Evolutionary conservation across 352 stramenopile genomes (phyloP).

Genomic region (Albugo candida): DNA sequence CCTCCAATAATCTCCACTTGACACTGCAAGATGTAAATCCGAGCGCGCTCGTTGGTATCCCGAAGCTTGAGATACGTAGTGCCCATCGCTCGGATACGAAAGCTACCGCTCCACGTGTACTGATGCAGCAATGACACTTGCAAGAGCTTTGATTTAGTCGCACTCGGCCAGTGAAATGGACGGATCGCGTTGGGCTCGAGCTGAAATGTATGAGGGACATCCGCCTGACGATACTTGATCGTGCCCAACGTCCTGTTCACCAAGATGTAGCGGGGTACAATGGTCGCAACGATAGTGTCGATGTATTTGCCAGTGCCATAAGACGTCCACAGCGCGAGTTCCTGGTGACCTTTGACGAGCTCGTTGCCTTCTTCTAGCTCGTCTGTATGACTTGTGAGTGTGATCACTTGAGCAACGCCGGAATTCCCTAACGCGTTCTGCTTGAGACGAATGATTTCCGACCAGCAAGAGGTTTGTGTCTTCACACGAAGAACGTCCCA

Average conservation of each 20-base stretch:
- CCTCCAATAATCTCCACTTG: conserved; percentile 74
- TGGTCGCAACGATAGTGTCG: conserved; percentile 72
- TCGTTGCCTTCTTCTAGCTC: conserved; percentile 40
- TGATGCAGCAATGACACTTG: conserved; percentile 67
- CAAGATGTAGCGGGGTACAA: conserved; percentile 72
- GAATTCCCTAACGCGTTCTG: conserved; percentile 79
- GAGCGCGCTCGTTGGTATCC: conserved; percentile 35
- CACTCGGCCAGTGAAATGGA: conserved; percentile 72
- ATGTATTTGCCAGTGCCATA: conserved; percentile 67
- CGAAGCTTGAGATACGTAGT: conserved; percentile 77
- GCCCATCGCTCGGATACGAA: conserved; percentile 67
- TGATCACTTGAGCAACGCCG: conserved; percentile 71
- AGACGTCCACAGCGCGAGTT: conserved; percentile 70
- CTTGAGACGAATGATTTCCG: conserved; percentile 67
- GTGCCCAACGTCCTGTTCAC: conserved; percentile 73
- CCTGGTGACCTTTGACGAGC: conserved; percentile 40
- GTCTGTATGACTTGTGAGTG: conserved; percentile 44
- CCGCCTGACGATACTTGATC: conserved; percentile 69
- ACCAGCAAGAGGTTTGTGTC: conserved; percentile 57
- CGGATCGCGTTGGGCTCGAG: conserved; percentile 53
- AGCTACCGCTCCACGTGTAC: conserved; percentile 73
- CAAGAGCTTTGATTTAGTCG: conserved; percentile 53
- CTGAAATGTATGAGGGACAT: conserved; percentile 51
- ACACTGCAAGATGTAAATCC: conserved; percentile 78
- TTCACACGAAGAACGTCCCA: conserved; percentile 73